Evolutionary conservation across 192 early-diverging fungal species (phyloP).

Genomic region (Coemansia sp.): DNA sequence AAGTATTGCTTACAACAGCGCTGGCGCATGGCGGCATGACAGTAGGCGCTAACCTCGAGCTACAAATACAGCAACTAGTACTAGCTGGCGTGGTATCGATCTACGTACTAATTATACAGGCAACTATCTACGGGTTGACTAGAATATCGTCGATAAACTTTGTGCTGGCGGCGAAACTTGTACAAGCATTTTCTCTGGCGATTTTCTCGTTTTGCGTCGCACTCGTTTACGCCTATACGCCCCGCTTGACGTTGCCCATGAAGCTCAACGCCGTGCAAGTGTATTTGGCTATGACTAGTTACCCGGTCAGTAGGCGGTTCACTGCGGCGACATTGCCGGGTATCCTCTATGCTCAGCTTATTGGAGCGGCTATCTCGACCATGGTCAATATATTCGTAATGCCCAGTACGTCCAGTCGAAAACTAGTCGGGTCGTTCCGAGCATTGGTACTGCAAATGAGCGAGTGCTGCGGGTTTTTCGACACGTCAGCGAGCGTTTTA

Average conservation of each 20-base stretch:
- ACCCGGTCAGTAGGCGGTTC: slow-evolving; percentile 7
- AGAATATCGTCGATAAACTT: slow-evolving; percentile 16
- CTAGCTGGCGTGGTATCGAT: slow-evolving; percentile 17
- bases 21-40: slow-evolving; percentile 48
- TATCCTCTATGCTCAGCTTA: slow-evolving; percentile 37
- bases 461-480: slow-evolving; percentile 43
- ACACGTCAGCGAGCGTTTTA: slow-evolving; percentile 10
- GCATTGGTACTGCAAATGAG: slow-evolving; percentile 23
- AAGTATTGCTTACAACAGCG: slow-evolving; percentile 33
- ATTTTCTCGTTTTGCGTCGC: slow-evolving; percentile 39
- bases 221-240: slow-evolving; percentile 27
- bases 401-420: slow-evolving; percentile 42
- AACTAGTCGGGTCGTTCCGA: slow-evolving; percentile 27
- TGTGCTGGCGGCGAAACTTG: slow-evolving; percentile 23
- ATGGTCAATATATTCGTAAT: slow-evolving; percentile 43
- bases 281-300: slow-evolving; percentile 29
- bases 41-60: slow-evolving; percentile 45
- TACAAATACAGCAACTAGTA: slow-evolving; percentile 41
- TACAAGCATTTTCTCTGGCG: slow-evolving; percentile 25
- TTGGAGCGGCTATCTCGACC: slow-evolving; percentile 38
- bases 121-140: slow-evolving; percentile 17
- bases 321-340: slow-evolving; percentile 34
- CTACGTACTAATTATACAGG: slow-evolving; percentile 36
- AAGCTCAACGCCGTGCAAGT: slow-evolving; percentile 39
- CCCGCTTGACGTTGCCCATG: slow-evolving; percentile 29